Base-by-base conservation (phyloP, 2,329 filamentous ascomycete genomes). In the Aspergillus pseudonomiae region DNA sequence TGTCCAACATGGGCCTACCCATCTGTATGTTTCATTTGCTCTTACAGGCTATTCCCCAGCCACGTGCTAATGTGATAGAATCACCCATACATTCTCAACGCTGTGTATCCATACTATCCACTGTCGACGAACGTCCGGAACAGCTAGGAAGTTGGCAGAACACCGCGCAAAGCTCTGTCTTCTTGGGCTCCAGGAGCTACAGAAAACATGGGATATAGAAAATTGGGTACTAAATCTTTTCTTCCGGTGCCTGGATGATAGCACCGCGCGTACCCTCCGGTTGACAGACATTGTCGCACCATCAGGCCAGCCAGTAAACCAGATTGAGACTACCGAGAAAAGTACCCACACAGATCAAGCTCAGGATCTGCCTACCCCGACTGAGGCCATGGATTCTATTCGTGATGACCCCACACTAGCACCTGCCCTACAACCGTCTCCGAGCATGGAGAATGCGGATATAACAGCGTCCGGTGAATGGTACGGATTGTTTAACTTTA, bases 151-250 rank as follows among this genome's bases (percentile, higher is more conserved):
- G n/a, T 72, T 84, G 0, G 80, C 82, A 16, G 82, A 84, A 62
- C 80, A 83, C 60, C 75, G 82, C 30, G 81, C 82, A 0, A 79
- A 83, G n/a, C 63, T 84, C 0, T 84, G 82, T 61, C 69, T 84
- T 0, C 66, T 84, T 21, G 81, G 82, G 0, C 66, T 84, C 0
- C 78, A 82, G 57, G 82, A 84, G 63, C 67, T 84, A 10, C 82
- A 83, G 61, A 81, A 80, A 59, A 81, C 79, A 0, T 84, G 82
- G 82, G 81, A 83, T 56, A 70, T 84, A 10, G 81, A 81, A 16
- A 84, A 83, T 60, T 81, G 80, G 79, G 79, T 84, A 0, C 67
- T 84, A 3, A 76, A 84, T 63, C 70, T 84, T 0, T 84, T 84
- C 63, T 82, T 83, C 36, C 80, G 81, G 6, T 83, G 81, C 52